A percentile compares a stretch with the other conserved stretches of the same genome.
These are phyloP conservation scores for Pseudopyrenochaeta lycopersici DNA, from an alignment of 2,329 filamentous ascomycete genomes.

Conservation along the genomic window DNA sequence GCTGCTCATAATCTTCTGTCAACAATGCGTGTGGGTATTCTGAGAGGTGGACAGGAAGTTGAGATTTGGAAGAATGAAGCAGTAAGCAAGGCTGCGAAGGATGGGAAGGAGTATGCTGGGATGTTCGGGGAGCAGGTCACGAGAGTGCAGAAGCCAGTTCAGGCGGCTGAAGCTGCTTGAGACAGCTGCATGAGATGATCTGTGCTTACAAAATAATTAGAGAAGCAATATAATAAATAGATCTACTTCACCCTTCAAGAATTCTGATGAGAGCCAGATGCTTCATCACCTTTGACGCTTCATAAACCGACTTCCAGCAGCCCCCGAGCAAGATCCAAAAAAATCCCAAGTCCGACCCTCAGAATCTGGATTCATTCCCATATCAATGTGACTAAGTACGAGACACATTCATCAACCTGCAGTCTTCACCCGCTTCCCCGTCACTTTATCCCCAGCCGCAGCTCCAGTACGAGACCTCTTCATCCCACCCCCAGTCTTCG, in stretches of 20 bases:
- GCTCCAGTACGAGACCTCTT: not conserved
- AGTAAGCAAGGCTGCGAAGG: slow-evolving; percentile 67
- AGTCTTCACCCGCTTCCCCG: not conserved
- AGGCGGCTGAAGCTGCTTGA: slow-evolving; percentile 81
- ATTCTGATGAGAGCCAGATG: no score
- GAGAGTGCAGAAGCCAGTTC: slow-evolving; percentile 76
- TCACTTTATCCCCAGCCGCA: not conserved
- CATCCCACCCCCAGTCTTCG: not conserved
- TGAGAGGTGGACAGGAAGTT: slow-evolving; percentile 51
- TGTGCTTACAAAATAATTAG: not conserved
- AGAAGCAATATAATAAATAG: not conserved
- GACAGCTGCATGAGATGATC: not conserved
- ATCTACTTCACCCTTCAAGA: no score
- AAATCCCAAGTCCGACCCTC: not conserved
- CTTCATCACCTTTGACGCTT: no score
- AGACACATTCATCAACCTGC: not conserved
- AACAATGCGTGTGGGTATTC: slow-evolving; percentile 50
- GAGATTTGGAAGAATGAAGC: slow-evolving; percentile 49
- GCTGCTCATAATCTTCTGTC: slow-evolving; percentile 51
- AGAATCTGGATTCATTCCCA: not conserved
- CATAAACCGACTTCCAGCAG: no score
- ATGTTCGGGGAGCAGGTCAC: slow-evolving; percentile 84
- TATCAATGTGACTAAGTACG: not conserved
- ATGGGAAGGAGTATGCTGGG: slow-evolving; percentile 78
- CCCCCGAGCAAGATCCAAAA: no score